These are phyloP conservation scores for Aspergillus baeticus DNA, from an alignment of 495 filamentous ascomycete species.

Conservation along the genomic window DNA sequence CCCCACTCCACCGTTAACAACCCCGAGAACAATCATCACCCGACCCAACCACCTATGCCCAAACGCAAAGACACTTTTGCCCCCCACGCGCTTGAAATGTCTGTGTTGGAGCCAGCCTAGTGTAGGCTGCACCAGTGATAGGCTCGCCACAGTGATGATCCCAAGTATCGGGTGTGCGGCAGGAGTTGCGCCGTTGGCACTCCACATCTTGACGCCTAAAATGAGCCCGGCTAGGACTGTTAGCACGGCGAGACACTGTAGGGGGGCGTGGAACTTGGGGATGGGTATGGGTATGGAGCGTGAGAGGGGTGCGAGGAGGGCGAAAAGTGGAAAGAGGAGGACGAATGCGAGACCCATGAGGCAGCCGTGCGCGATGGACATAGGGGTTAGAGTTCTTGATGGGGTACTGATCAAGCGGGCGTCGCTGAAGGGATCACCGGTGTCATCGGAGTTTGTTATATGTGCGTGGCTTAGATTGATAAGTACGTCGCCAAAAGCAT, in stretches of 20 bases:
- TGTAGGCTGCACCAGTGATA: conserved; percentile 63
- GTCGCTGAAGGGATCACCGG: conserved; percentile 18
- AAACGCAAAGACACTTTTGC: conserved; percentile 54
- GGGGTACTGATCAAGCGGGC: conserved; percentile 32
- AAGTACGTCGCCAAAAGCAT: conserved; percentile 42
- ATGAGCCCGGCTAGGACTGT: conserved; percentile 61
- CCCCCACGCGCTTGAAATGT: conserved; percentile 39
- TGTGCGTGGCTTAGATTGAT: conserved; percentile 57
- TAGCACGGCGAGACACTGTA: conserved; percentile 57
- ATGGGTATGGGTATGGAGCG: conserved; percentile 16
- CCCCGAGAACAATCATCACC: conserved; percentile 56
- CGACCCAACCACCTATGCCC: conserved; percentile 73
- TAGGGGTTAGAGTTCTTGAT: conserved; percentile 11
- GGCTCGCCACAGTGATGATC: conserved; percentile 49
- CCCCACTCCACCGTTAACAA: conserved; percentile 72
- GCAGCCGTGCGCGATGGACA: conserved; percentile 38
- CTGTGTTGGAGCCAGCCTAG: conserved; percentile 64
- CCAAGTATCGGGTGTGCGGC: conserved; percentile 53
- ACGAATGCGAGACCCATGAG: conserved; percentile 41
- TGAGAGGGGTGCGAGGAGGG: conserved; percentile 46
- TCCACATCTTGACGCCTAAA: conserved; percentile 54
- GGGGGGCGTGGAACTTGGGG: conserved; percentile 49
- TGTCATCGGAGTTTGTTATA: conserved; percentile 56
- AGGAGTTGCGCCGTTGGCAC: conserved; percentile 17
- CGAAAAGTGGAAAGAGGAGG: conserved; percentile 51